Base-by-base conservation (phyloP, 257 asterid species). In the Thymus quinquecostatus region DNA sequence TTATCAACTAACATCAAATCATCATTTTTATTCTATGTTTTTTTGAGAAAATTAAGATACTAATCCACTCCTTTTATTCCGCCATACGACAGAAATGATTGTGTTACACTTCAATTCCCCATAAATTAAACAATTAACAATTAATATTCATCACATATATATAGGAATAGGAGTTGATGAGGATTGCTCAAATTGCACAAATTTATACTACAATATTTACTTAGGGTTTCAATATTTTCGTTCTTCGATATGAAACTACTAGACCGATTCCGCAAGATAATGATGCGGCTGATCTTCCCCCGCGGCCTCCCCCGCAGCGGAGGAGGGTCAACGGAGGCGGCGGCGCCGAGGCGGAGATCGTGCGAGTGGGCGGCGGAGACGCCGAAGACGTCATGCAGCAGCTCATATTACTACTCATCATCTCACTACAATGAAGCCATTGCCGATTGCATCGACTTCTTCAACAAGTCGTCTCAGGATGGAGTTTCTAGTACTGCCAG, bases 401-500 rank as follows among this genome's bases (percentile, higher is more conserved):
- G 41, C 74, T 82, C 82, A 32, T 78, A 75, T 29, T 82, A 89
- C 69, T 81, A 87, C 2, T 74, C 88, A 13, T 81, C 65, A 57
- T 84, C 94, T 4, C 92, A 89, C 61, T 84, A 89, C 51, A 81
- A 76, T 47, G 96, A 89, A 73, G 96, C 96, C 67, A 82, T 89
- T 70, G 85, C 88, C 5, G 96, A 89, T 71, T 89, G 96, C 69
- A 89, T 87, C 34, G 96, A 89, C 89, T 89, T 89, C 79, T 82
- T 89, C 55, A 89, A 89, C 68, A 84, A 80, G 74, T 82, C 96
- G 2, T 79, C 86, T 6, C 77, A 84, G 8, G 82, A 84, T 21
- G 21, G 21, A 21, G 21, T 21, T 21, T 21, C 21, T 21, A 21
- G 21, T 21, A 21, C 21, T 38, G 41, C 41, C 41, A 38, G 8